phyloP scores from a whole-genome alignment of 1,284 basidiomycete species.

The Ustilago curta region DNA sequence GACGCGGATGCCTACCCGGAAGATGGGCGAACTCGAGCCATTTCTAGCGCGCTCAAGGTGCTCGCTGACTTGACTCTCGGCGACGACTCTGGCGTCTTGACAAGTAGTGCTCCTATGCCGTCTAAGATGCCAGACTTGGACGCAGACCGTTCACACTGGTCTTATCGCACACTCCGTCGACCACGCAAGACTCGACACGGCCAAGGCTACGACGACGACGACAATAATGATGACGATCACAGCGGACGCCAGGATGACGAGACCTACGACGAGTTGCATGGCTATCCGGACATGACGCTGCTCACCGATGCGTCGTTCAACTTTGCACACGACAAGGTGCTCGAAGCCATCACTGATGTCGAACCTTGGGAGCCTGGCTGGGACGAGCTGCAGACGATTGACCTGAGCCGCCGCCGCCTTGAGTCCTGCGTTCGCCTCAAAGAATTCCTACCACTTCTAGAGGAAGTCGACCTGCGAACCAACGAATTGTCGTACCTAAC shows the following conservation, averaged over 20 bases:
- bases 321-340: conserved; percentile 87
- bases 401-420: conserved; percentile 81
- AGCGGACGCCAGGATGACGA: conserved; percentile 31
- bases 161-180: conserved; percentile 35
- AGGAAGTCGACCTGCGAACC: conserved; percentile 78
- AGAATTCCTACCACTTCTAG: conserved; percentile 89
- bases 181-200: conserved; percentile 32
- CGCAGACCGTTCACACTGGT: conserved; percentile 46
- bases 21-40: conserved; percentile 39
- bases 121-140: conserved; percentile 24
- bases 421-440: conserved; percentile 92
- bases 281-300: conserved; percentile 58
- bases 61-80: conserved; percentile 49
- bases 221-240: conserved; percentile 11
- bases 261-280: conserved; percentile 49
- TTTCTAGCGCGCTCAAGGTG: conserved; percentile 32
- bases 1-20: conserved; percentile 17
- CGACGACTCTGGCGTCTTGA: conserved; percentile 14
- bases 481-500: conserved; percentile 64
- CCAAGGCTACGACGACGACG: conserved; percentile 5
- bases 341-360: conserved; percentile 92
- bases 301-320: conserved; percentile 92
- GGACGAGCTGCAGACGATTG: conserved; percentile 82
- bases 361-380: conserved; percentile 95
- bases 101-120: conserved; percentile 9